These are phyloP conservation scores for Rutstroemia sp. DNA, from an alignment of 2,329 filamentous ascomycete genomes.

Conservation along the genomic window DNA sequence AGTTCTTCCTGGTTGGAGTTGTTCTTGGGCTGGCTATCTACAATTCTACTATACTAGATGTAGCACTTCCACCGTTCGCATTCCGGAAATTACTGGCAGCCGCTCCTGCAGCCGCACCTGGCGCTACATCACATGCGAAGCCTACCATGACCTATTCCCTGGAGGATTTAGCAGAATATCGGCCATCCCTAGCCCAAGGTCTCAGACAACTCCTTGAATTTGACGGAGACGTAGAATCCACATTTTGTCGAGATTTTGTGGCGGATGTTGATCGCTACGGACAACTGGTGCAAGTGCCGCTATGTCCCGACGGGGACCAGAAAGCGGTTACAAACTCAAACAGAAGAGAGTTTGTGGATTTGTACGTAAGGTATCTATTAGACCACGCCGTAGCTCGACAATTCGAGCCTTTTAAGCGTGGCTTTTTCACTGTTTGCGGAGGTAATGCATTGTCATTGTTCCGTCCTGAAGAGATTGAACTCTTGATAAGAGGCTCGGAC, in stretches of 20 bases:
- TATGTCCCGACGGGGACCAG: conserved; percentile 67
- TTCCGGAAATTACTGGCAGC: conserved; percentile 81
- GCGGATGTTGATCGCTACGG: conserved; percentile 74
- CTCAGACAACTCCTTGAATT: conserved; percentile 72
- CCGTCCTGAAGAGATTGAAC: conserved; percentile 83
- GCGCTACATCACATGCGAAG: conserved; percentile 48
- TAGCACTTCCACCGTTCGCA: conserved; percentile 80
- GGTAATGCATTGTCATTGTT: conserved; percentile 85
- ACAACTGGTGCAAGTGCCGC: conserved; percentile 54
- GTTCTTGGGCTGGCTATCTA: conserved; percentile 86
- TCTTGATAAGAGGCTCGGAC: conserved; percentile 78
- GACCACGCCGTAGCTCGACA: conserved; percentile 72
- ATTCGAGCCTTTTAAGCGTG: conserved; percentile 89
- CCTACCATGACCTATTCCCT: conserved; percentile 65
- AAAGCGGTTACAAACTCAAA: conserved; percentile 78
- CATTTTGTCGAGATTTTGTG: conserved; percentile 77
- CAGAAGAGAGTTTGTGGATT: conserved; percentile 75
- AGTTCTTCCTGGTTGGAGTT: conserved; percentile 85
- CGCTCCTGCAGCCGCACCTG: conserved; percentile 53
- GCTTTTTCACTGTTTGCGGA: conserved; percentile 87
- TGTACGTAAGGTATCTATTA: conserved; percentile 74
- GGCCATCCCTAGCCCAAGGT: conserved; percentile 67
- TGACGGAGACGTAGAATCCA: conserved; percentile 74
- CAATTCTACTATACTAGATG: conserved; percentile 87
- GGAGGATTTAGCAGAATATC: conserved; percentile 76